Percentiles rank a stretch among this genome's conserved stretches.
Conservation (phyloP, 225 moss, liverwort and hornwort species). For the Lunularia cruciata region DNA sequence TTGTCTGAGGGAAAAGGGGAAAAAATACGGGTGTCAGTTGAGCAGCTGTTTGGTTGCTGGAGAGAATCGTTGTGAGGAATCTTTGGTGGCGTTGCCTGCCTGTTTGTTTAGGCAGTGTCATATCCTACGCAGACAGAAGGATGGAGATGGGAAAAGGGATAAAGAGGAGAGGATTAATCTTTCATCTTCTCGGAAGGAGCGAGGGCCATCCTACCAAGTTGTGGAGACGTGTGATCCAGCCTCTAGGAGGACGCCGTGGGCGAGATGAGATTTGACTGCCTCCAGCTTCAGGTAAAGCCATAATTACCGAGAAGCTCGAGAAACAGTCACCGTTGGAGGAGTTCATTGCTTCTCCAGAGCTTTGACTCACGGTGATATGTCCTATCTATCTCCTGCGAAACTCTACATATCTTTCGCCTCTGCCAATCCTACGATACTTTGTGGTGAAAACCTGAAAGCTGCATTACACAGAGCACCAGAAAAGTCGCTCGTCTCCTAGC, state of each 20-base stretch:
- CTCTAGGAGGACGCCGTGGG: not conserved
- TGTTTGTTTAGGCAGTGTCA: not conserved
- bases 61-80: slow-evolving; percentile 7
- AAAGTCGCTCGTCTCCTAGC: not conserved
- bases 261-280: not conserved
- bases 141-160: not conserved
- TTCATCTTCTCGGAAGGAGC: not conserved
- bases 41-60: not conserved
- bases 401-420: not conserved
- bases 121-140: not conserved
- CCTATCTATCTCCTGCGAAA: not conserved
- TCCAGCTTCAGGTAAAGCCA: not conserved
- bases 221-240: slow-evolving; percentile 6
- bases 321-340: not conserved
- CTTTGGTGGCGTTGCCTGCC: not conserved
- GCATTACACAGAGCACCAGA: not conserved
- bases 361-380: slow-evolving; percentile 8
- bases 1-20: not conserved
- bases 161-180: not conserved
- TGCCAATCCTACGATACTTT: not conserved
- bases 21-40: not conserved
- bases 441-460: not conserved
- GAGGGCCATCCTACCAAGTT: not conserved
- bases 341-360: not conserved
- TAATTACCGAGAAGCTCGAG: not conserved